These are phyloP conservation scores for Hypoxylon cercidicola DNA, from an alignment of 495 filamentous ascomycete genomes.

Conservation along the genomic window DNA sequence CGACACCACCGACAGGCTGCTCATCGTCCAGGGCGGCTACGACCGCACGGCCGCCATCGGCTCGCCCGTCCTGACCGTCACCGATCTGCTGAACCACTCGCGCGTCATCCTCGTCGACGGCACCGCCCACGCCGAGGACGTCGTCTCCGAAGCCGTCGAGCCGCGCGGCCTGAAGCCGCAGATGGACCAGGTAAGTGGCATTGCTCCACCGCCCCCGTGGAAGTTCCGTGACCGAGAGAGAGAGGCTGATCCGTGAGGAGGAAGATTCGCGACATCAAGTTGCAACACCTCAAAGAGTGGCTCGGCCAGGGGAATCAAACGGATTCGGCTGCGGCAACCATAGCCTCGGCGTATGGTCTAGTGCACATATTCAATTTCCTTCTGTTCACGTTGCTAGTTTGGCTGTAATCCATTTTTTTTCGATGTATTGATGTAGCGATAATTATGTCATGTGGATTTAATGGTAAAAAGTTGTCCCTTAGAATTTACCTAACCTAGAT, in stretches of 20 bases:
- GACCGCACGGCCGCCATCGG: constrained; percentile 36
- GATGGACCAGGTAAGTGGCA: constrained; percentile 28
- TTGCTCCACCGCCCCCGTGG: too few relatives aligned
- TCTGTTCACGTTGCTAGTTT: constrained; percentile 5
- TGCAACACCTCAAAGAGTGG: constrained; percentile 35
- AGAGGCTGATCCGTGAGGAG: too few relatives aligned
- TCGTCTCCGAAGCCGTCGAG: constrained; percentile 33
- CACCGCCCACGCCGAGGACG: constrained; percentile 32
- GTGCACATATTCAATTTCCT: constrained; percentile 5
- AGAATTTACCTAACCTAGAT: too few relatives aligned
- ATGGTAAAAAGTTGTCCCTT: too few relatives aligned
- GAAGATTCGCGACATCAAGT: constrained; percentile 32
- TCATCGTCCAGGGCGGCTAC: constrained; percentile 29
- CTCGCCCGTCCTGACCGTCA: constrained; percentile 23
- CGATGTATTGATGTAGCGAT: too few relatives aligned
- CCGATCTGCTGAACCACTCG: constrained; percentile 26
- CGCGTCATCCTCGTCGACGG: constrained; percentile 26
- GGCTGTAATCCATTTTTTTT: background rate
- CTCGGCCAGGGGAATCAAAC: constrained; percentile 31
- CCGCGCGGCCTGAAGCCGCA: constrained; percentile 25
- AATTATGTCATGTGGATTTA: too few relatives aligned
- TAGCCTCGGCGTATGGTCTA: background rate
- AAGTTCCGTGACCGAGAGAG: background rate
- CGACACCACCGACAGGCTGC: constrained; percentile 20
- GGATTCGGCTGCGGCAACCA: background rate